Base-by-base conservation (phyloP, 208 protist species). In the Acanthamoeba triangularis region DNA sequence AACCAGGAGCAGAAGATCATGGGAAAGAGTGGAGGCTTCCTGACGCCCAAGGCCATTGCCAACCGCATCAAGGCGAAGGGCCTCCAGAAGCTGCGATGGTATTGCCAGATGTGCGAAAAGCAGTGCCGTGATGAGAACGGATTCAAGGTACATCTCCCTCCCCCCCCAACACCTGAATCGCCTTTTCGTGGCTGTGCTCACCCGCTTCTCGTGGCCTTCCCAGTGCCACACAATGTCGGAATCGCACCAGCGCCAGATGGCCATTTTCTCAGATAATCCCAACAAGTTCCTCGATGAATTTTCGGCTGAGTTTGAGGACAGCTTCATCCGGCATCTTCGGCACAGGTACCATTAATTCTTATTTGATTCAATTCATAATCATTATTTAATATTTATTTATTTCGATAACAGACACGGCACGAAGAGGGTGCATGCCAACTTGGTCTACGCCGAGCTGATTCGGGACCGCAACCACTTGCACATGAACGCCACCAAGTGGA, bases 61-160 rank as follows among this genome's bases (percentile, higher is more conserved):
- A 99, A 98, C 92, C 97, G 96, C 41, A 98, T 98, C 85, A 99
- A 99, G 96, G 95, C 98, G 18, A 99, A 99, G 88, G 98, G 98
- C 23, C 97, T 99, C 41, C 97, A 98, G 88, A 99, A 98, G 97
- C 95, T 99, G 30, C 93, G 97, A 84, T 99, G 98, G 97, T 99
- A 99, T 95, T 99, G 98, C 95, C 97, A 99, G 96, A 98, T 99
- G 97, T 99, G 98, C 96, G 72, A 99, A 56, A 99, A 99, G 85
- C 97, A 98, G 92, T 98, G 97, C 95, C 47, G 97, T 37, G 97
- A 98, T 88, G 97, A 96, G 93, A 99, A 99, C 95, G 98, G 98
- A n/a, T 99, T 98, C 95, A 99, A 98, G 85, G 97, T 98, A 84
- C 56, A 33, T 90, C 25, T 14, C 47, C 20, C 25, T 23, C 33